These are phyloP conservation scores for Boletus coccyginus DNA, from an alignment of 768 basidiomycete species.

Conservation along the genomic window DNA sequence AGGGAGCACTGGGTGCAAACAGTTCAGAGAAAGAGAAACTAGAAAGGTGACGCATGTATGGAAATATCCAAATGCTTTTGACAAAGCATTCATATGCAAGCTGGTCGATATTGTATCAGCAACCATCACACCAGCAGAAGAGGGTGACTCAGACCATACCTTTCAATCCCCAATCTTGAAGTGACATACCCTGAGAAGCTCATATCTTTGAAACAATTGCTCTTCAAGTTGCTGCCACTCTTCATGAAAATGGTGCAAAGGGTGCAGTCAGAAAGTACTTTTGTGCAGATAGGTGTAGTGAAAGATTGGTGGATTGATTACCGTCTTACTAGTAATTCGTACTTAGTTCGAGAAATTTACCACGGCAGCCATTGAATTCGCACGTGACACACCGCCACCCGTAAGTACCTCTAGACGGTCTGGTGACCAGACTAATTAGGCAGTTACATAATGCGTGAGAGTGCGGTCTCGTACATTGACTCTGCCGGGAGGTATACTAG, in stretches of 20 bases:
- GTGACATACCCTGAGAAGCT: slow-evolving; percentile 77
- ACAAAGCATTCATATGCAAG: slow-evolving; percentile 58
- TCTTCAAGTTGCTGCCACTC: slow-evolving; percentile 60
- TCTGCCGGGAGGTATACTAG: too few relatives aligned
- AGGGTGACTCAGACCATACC: slow-evolving; percentile 51
- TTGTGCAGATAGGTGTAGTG: too few relatives aligned
- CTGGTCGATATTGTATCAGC: slow-evolving; percentile 33
- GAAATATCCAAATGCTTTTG: slow-evolving; percentile 51
- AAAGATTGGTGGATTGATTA: too few relatives aligned
- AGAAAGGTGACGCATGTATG: slow-evolving; percentile 36
- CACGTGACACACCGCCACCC: too few relatives aligned
- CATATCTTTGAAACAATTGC: slow-evolving; percentile 71
- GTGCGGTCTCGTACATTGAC: too few relatives aligned
- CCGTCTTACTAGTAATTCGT: too few relatives aligned
- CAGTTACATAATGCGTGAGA: too few relatives aligned
- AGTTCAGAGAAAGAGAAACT: slow-evolving; percentile 22
- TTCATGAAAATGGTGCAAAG: slow-evolving; percentile 16
- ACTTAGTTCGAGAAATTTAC: too few relatives aligned
- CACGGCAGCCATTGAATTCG: too few relatives aligned
- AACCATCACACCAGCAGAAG: not conserved
- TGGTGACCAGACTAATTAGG: too few relatives aligned
- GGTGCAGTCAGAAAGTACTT: too few relatives aligned
- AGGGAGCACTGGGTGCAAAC: slow-evolving; percentile 37
- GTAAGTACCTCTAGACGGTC: too few relatives aligned
- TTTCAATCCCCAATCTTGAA: slow-evolving; percentile 74